Evolutionary conservation across 179 eudicot genomes (phyloP).

Genomic region (Corrigiola litoralis): DNA sequence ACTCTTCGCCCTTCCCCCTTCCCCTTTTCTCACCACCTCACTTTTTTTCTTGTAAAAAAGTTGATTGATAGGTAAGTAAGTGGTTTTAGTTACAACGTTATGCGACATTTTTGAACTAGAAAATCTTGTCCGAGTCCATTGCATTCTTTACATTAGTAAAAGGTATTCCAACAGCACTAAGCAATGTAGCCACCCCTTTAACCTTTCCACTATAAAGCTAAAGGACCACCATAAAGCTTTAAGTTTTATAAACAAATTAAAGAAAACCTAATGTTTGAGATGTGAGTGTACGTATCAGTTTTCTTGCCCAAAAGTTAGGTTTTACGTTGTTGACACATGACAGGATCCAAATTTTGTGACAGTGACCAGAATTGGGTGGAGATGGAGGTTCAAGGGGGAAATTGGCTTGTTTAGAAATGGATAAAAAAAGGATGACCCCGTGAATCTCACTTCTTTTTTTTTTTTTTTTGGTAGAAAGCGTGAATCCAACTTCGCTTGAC

Average conservation of each 20-base stretch:
- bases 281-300: slow-evolving; percentile 12
- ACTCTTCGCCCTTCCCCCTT: neutral
- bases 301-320: slow-evolving; percentile 27
- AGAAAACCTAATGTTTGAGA: neutral
- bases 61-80: slow-evolving; percentile 11
- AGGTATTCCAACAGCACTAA: slow-evolving; percentile 8
- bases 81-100: slow-evolving; percentile 3
- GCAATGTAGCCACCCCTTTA: slow-evolving; percentile 5
- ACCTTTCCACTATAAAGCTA: slow-evolving; percentile 4
- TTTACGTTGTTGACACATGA: slow-evolving; percentile 18
- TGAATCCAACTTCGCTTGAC: too few species aligned
- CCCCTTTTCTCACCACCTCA: neutral
- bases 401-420: neutral
- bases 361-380: slow-evolving; percentile 1
- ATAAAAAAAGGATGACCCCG: too few species aligned
- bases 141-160: slow-evolving; percentile 15
- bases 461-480: too few species aligned
- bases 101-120: slow-evolving; percentile 7
- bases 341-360: slow-evolving; percentile 5
- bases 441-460: too few species aligned
- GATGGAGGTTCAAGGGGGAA: neutral
- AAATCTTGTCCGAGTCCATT: slow-evolving; percentile 13
- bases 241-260: neutral
- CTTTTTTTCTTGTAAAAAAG: neutral
- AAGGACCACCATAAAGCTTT: neutral